Percentiles rank a stretch among this genome's conserved stretches.
Conservation (phyloP, 441 rosid species). For the Viola pubescens region DNA sequence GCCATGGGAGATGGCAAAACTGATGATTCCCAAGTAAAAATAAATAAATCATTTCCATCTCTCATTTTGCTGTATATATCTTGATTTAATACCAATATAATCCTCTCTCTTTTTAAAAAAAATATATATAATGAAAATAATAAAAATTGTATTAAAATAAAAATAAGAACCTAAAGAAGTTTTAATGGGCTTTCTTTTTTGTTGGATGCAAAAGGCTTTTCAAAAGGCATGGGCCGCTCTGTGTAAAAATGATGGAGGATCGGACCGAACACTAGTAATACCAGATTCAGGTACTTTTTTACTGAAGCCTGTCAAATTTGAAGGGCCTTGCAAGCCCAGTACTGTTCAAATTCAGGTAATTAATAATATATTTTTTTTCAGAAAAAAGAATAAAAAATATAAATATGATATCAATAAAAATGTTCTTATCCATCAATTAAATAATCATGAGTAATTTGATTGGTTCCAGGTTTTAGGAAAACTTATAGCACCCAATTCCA, state of each 20-base stretch:
- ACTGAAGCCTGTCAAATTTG: conserved; percentile 14
- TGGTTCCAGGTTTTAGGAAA: conserved; percentile 21
- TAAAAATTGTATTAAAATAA: too few species aligned
- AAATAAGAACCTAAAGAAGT: too few species aligned
- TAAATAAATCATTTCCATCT: too few species aligned
- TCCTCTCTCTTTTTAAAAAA: background rate
- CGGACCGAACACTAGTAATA: conserved; percentile 16
- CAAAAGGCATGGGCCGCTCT: conserved; percentile 25
- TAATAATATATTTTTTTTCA: background rate
- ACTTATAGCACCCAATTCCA: conserved; percentile 20
- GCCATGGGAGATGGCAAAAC: conserved; percentile 27
- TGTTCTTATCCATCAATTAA: background rate
- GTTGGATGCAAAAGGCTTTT: conserved; percentile 22
- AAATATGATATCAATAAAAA: background rate
- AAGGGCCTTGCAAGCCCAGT: conserved; percentile 34
- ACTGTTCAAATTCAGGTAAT: conserved; percentile 20
- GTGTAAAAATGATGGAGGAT: conserved; percentile 13
- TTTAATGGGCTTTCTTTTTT: background rate
- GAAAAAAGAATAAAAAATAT: background rate
- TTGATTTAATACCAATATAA: background rate
- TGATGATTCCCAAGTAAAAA: conserved; percentile 24
- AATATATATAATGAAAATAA: too few species aligned
- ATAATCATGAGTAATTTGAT: background rate
- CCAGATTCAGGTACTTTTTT: conserved; percentile 17
- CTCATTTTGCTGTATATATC: too few species aligned